Evolutionary conservation across 1,139 yeast species (phyloP).

Genomic region (Hyphopichia burtonii): DNA sequence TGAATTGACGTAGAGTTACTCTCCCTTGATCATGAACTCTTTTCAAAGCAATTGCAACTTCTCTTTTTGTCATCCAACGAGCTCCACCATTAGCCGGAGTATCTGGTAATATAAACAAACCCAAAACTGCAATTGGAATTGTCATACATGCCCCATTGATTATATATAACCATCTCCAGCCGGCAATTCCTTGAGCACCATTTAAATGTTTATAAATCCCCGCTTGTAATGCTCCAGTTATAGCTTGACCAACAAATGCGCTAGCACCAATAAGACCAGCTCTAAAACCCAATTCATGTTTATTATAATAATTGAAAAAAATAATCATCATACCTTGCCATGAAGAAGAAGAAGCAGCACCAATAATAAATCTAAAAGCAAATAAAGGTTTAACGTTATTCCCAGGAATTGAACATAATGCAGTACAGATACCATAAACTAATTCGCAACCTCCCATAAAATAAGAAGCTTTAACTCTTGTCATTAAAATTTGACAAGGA

Average conservation of each 20-base stretch:
- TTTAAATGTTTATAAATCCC: slow-evolving; percentile 8
- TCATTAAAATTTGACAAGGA: slow-evolving; percentile 48
- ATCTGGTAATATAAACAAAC: slow-evolving; percentile 23
- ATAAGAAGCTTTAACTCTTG: slow-evolving; percentile 46
- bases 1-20: slow-evolving; percentile 11
- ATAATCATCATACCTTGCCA: slow-evolving; percentile 15
- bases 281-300: slow-evolving; percentile 17
- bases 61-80: slow-evolving; percentile 19
- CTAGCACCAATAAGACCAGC: slow-evolving; percentile 19
- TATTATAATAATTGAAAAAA: slow-evolving; percentile 14
- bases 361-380: slow-evolving; percentile 17
- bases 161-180: slow-evolving; percentile 14
- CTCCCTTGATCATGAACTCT: slow-evolving; percentile 17
- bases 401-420: slow-evolving; percentile 19
- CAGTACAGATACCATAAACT: slow-evolving; percentile 51
- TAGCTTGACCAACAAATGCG: slow-evolving; percentile 19
- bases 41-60: slow-evolving; percentile 16
- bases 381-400: slow-evolving; percentile 11
- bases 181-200: slow-evolving; percentile 8
- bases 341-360: slow-evolving; percentile 13
- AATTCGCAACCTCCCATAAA: slow-evolving; percentile 48
- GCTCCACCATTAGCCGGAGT: slow-evolving; percentile 20
- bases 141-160: slow-evolving; percentile 23
- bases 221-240: slow-evolving; percentile 11
- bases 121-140: slow-evolving; percentile 27